Evolutionary conservation across 2,329 filamentous ascomycete genomes (phyloP).

Genomic region (Lachnellula suecica): DNA sequence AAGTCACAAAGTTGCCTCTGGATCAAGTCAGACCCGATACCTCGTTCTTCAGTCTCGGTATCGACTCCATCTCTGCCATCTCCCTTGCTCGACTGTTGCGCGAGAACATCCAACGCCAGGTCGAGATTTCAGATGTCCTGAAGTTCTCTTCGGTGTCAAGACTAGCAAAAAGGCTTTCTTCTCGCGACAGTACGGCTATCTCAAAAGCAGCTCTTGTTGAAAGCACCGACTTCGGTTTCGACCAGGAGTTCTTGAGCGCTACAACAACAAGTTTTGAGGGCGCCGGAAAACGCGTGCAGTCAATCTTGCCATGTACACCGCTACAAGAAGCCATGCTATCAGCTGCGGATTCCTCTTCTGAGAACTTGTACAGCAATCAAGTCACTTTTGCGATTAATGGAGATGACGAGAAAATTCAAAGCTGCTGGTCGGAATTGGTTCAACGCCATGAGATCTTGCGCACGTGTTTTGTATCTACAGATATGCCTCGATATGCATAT

Average conservation of each 20-base stretch:
- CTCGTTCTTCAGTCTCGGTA: slow-evolving; percentile 74
- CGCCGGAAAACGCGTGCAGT: slow-evolving; percentile 40
- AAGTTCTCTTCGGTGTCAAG: slow-evolving; percentile 64
- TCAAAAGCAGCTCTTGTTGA: neutral
- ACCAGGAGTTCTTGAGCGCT: slow-evolving; percentile 17
- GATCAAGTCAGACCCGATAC: slow-evolving; percentile 58
- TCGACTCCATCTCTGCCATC: slow-evolving; percentile 85
- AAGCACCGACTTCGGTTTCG: slow-evolving; percentile 24
- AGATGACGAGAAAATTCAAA: slow-evolving; percentile 48
- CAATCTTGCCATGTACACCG: slow-evolving; percentile 78
- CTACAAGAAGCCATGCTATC: slow-evolving; percentile 87
- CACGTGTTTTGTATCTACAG: slow-evolving; percentile 71
- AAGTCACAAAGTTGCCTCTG: slow-evolving; percentile 45
- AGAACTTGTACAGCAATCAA: slow-evolving; percentile 69
- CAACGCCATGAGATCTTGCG: slow-evolving; percentile 73
- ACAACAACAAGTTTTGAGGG: slow-evolving; percentile 19
- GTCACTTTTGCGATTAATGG: slow-evolving; percentile 61
- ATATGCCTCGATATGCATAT: slow-evolving; percentile 59
- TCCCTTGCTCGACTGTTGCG: slow-evolving; percentile 60
- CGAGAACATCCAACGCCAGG: slow-evolving; percentile 40
- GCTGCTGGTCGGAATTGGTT: slow-evolving; percentile 63
- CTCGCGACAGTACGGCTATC: neutral
- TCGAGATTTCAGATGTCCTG: slow-evolving; percentile 71
- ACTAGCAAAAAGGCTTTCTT: slow-evolving; percentile 44
- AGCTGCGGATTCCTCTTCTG: slow-evolving; percentile 42